A percentile compares a stretch with the other conserved stretches of the same genome.
phyloP scores from a whole-genome alignment of 2,329 filamentous ascomycete species.

The Lachnellula willkommii region DNA sequence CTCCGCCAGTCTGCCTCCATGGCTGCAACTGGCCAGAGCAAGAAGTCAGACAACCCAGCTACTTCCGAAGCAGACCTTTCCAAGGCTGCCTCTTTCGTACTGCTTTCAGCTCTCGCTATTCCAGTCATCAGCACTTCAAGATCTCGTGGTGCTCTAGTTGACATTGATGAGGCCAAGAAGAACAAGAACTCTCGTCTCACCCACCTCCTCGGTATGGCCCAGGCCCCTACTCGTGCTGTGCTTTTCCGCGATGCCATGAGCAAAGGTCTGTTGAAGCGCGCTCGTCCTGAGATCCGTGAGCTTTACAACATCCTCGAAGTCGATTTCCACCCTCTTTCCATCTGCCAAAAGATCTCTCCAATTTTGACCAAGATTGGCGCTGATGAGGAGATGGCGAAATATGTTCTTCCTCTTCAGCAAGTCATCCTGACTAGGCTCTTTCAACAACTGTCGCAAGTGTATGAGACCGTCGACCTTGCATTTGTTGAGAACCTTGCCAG shows the following conservation, averaged over 20 bases:
- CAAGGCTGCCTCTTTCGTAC: constrained; percentile 90
- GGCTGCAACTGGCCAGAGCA: constrained; percentile 76
- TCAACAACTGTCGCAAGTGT: constrained; percentile 98
- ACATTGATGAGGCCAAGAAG: constrained; percentile 94
- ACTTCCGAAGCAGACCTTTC: constrained; percentile 86
- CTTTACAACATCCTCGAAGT: constrained; percentile 99
- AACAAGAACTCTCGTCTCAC: constrained; percentile 98
- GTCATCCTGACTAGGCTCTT: constrained; percentile 97
- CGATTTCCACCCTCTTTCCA: constrained; percentile 97
- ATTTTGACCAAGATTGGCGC: constrained; percentile 90
- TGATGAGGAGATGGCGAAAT: constrained; percentile 95
- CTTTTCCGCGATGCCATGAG: constrained; percentile 94
- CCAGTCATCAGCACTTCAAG: constrained; percentile 98
- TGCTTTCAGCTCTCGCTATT: constrained; percentile 92
- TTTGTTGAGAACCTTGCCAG: constrained; percentile 92
- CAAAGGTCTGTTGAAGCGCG: constrained; percentile 90
- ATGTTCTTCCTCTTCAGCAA: constrained; percentile 91
- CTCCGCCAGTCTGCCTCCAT: constrained; percentile 83
- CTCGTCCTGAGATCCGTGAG: constrained; percentile 88
- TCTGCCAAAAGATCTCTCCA: constrained; percentile 98
- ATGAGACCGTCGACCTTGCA: constrained; percentile 91
- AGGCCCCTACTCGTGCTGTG: constrained; percentile 79
- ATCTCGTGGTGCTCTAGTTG: constrained; percentile 90
- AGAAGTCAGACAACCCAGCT: constrained; percentile 91
- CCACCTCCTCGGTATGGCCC: constrained; percentile 88